Evolutionary conservation across 2,329 filamentous ascomycete genomes (phyloP), one percentile per base, ranked within the genome.

Genomic region (Fusarium phyllophilum): DNA sequence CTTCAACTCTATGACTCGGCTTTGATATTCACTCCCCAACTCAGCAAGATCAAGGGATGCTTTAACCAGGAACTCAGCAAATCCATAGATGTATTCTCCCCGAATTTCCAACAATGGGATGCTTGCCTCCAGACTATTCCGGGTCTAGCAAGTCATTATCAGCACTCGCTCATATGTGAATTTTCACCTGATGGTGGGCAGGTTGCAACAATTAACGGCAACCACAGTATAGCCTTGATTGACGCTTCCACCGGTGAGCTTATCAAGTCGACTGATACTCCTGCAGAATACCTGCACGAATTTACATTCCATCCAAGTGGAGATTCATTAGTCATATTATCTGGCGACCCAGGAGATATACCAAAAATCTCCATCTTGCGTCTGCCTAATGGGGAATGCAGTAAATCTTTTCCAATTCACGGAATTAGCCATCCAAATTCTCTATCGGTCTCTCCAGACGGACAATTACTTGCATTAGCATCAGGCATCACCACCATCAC

Each of bases 261-360:
- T 48, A 0, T 48, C 20, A 22, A 17, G 1, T 29, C 26, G 0
- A 29, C 10, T 3, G 20, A 48, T 1, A 8, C 9, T 29, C 18
- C 9, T 29, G 1, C 4, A 22, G 4, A 9, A 0, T 0, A 0
- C 6, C 13, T 15, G 9, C 0, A 0, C 1, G 0, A 0, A 8
- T 11, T 46, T 11, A 22, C 13, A 15, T 46, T 48, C 6, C 26
- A 29, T 3, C 20, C 45, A 0, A 22, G 20, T 0, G 26, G 45
- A 6, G 4, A 48, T 6, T 48, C 6, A 29, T 2, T 48, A 8
- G 9, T 8, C 20, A 29, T 6, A 4, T 2, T 22, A 20, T 46
- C 15, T n/a, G 22, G 0, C 0, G 41, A n/a, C 0, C 5, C 1
- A 42, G 3, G 15, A 17, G 14, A 42, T 8, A 0, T 7, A 7